These are phyloP conservation scores for Tinospora cordifolia DNA, from an alignment of 164 flowering plant species.

Conservation along the genomic window DNA sequence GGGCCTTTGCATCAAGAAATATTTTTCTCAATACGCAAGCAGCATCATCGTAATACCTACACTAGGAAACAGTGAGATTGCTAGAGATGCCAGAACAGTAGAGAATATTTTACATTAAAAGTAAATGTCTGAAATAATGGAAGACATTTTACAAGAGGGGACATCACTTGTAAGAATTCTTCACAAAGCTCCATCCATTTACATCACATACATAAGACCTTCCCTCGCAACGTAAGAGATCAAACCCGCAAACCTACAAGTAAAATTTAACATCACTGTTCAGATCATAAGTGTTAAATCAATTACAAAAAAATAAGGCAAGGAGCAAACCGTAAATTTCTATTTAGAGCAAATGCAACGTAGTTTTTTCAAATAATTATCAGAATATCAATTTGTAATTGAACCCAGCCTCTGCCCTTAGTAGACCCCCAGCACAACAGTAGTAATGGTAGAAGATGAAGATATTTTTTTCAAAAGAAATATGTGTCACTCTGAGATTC, in stretches of 20 bases:
- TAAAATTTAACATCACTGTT: background rate
- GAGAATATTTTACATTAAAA: background rate
- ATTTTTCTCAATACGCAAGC: constrained; percentile 96
- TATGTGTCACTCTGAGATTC: too few species aligned
- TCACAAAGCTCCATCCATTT: constrained; percentile 99
- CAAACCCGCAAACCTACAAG: constrained; percentile 96
- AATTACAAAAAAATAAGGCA: background rate
- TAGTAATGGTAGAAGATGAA: background rate
- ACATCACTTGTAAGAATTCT: constrained; percentile 90
- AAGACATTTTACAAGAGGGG: background rate
- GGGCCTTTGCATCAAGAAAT: constrained; percentile 98
- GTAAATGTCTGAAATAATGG: background rate
- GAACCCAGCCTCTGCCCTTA: background rate
- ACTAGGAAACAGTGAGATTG: constrained; percentile 6
- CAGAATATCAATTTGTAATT: background rate
- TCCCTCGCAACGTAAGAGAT: constrained; percentile 93
- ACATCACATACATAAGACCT: constrained; percentile 99
- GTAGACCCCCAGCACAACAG: background rate
- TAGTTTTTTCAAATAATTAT: background rate
- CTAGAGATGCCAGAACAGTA: background rate
- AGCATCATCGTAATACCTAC: constrained; percentile 98
- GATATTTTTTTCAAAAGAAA: too few species aligned
- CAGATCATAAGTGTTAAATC: background rate
- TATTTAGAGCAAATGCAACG: background rate
- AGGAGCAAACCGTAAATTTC: background rate